A percentile compares a stretch with the other conserved stretches of the same genome.
phyloP scores from a whole-genome alignment of 345 rosid species.

The Pistacia atlantica region DNA sequence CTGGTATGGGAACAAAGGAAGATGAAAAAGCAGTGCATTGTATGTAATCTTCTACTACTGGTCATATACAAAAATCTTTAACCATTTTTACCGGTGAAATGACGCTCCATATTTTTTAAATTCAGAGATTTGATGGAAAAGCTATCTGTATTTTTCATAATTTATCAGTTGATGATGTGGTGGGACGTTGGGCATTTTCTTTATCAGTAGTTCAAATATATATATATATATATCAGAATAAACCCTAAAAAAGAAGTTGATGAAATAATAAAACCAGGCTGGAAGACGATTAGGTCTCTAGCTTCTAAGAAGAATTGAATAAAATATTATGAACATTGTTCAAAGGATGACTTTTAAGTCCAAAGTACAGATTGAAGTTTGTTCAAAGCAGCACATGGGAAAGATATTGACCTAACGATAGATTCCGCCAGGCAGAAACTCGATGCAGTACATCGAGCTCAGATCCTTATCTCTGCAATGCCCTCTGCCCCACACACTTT shows the following conservation, averaged over 20 bases:
- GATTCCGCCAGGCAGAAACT: slow-evolving; percentile 31
- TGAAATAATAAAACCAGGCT: background rate
- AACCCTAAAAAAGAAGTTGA: background rate
- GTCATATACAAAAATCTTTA: background rate
- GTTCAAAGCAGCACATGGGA: slow-evolving; percentile 24
- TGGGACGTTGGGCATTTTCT: too few species aligned
- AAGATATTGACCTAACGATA: slow-evolving; percentile 12
- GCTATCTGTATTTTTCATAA: too few species aligned
- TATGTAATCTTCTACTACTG: background rate
- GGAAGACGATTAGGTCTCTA: background rate
- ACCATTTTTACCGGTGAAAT: too few species aligned
- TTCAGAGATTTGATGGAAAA: too few species aligned
- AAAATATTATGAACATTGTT: background rate
- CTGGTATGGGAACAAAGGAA: slow-evolving; percentile 3
- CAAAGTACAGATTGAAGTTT: slow-evolving; percentile 16
- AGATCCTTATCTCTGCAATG: slow-evolving; percentile 17
- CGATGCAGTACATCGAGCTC: slow-evolving; percentile 17
- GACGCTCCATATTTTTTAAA: too few species aligned
- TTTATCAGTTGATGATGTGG: too few species aligned
- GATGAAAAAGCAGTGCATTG: background rate
- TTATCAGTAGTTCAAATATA: background rate
- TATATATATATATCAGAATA: background rate
- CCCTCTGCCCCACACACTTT: background rate
- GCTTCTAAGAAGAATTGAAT: background rate
- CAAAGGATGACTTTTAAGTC: background rate